phyloP scores from a whole-genome alignment of 2,329 filamentous ascomycete genomes.

The Penicillium sp. region DNA sequence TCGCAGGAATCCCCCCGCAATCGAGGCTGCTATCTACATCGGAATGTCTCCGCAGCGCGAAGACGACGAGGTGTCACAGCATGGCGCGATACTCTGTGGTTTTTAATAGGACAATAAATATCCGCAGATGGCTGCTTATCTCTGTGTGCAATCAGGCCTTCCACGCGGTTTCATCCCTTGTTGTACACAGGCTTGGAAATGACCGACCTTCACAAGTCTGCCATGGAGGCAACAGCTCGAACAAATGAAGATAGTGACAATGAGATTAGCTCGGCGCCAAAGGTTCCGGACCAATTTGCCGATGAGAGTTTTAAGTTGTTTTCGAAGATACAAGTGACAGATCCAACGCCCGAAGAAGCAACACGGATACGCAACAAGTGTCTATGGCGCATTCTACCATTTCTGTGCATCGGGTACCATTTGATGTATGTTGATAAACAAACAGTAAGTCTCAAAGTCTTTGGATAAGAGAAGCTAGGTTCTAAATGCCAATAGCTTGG shows the following conservation, averaged over 20 bases:
- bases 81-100: constrained; percentile 14
- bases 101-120: background rate
- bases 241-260: constrained; percentile 4
- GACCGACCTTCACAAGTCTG: background rate
- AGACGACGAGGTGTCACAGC: constrained; percentile 5
- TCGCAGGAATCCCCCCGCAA: background rate
- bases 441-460: constrained; percentile 28
- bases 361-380: constrained; percentile 33
- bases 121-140: background rate
- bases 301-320: constrained; percentile 49
- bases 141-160: background rate
- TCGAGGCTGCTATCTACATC: background rate
- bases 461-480: background rate
- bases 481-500: constrained; percentile 14
- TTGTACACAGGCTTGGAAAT: background rate
- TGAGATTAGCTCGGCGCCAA: constrained; percentile 18
- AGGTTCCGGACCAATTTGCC: constrained; percentile 41
- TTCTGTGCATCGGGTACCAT: constrained; percentile 44
- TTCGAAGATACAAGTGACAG: constrained; percentile 39
- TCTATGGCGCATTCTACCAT: constrained; percentile 40
- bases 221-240: background rate
- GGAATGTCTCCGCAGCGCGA: background rate
- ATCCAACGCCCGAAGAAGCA: constrained; percentile 34
- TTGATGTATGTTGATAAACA: constrained; percentile 46
- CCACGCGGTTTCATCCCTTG: background rate